Evolutionary conservation across 805 yeast species (phyloP), one percentile per base, ranked within the genome.

Genomic region (Komagataella ulmi): DNA sequence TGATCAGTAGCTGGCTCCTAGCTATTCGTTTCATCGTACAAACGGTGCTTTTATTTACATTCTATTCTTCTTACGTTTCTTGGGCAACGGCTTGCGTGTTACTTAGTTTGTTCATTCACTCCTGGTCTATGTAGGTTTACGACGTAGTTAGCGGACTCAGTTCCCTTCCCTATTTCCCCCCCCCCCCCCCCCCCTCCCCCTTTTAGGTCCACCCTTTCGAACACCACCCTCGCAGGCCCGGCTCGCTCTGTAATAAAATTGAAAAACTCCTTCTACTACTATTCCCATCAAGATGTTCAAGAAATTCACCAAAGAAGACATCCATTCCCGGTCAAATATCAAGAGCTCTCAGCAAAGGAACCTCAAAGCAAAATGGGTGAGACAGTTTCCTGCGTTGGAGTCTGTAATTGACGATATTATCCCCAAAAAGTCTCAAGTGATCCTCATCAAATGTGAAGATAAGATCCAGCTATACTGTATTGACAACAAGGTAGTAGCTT

Each of bases 321-420:
- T 89, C 51, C 95, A 88, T 59, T 84, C 96, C 7, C 83, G 93
- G 57, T 82, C 97, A 12, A 91, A 91, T 62, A 83, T 90, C 66
- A 90, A 90, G 67, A 86, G 96, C 0, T 90, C 97, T 1, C 90
- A 85, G n/a, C 96, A 89, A 66, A 79, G 97, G 65, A 84, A 85
- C n/a, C 73, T 91, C 57, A 87, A 87, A 63, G 57, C 85, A 17
- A 86, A 82, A 59, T 74, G 90, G 51, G 85, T 84, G 1, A 70
- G 73, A 3, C 88, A 83, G 65, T 90, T 82, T 63, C 89, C 88
- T 18, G 69, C 67, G n/a, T 66, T 88, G 56, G 95, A 86, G 61
- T 77, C 81, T 5, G 81, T 77, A 10, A 83, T 90, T 47, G 97
- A 90, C 60, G 85, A 79, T 50, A 69, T 89, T 54, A 77, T 89